Evolutionary conservation across 257 asterid species (phyloP).

Genomic region (Rehmannia glutinosa): DNA sequence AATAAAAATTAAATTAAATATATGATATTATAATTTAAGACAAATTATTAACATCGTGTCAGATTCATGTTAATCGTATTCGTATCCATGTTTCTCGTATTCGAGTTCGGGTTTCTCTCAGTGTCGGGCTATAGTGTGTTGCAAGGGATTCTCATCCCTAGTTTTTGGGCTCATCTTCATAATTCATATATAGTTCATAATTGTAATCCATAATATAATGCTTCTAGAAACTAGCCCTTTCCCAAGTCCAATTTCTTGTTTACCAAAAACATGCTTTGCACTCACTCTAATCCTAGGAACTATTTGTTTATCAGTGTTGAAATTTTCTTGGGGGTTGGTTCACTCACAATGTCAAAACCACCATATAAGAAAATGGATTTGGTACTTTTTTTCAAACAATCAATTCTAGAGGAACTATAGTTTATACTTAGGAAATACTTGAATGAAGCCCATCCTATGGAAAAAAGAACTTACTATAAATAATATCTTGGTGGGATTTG

Average conservation of each 20-base stretch:
- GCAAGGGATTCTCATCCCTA: too few species aligned
- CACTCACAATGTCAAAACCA: background rate
- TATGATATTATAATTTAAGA: too few species aligned
- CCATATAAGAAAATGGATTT: background rate
- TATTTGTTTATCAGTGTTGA: background rate
- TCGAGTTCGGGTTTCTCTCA: too few species aligned
- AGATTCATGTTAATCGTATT: too few species aligned
- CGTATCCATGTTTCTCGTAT: too few species aligned
- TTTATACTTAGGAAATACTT: background rate
- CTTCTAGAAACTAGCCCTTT: background rate
- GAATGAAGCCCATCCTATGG: background rate
- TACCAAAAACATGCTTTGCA: background rate
- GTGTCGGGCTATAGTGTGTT: too few species aligned
- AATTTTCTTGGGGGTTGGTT: background rate
- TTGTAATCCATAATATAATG: too few species aligned
- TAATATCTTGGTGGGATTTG: slow-evolving; percentile 6
- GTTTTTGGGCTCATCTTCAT: too few species aligned
- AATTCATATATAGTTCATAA: too few species aligned
- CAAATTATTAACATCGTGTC: too few species aligned
- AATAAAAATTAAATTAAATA: too few species aligned
- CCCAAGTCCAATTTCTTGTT: background rate
- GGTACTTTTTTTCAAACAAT: background rate
- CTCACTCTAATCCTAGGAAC: background rate
- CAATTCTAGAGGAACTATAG: background rate
- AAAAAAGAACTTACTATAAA: background rate